These are phyloP conservation scores for Aschersonia sp. DNA, from an alignment of 2,329 filamentous ascomycete species.

Conservation along the genomic window DNA sequence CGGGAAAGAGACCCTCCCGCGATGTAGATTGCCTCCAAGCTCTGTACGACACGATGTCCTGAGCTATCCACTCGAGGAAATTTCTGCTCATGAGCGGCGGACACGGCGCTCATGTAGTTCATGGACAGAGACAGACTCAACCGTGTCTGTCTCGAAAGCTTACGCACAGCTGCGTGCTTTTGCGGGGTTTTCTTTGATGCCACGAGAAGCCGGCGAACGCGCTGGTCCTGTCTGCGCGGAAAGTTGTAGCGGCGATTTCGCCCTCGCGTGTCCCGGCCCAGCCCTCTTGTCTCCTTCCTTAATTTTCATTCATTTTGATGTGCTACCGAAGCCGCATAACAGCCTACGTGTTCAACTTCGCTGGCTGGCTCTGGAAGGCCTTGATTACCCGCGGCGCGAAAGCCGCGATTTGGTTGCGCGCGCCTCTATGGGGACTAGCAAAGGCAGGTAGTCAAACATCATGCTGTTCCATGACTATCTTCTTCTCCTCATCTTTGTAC, in stretches of 20 bases:
- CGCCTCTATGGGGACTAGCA: not conserved
- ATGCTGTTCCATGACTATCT: not conserved
- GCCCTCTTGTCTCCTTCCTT: no score
- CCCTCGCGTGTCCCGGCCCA: not conserved
- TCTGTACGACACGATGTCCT: no score
- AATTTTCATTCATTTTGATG: not conserved
- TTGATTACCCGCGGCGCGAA: not conserved
- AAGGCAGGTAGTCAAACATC: not conserved
- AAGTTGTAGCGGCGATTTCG: not conserved
- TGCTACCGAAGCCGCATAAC: not conserved
- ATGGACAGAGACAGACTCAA: not conserved
- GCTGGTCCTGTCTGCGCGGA: not conserved
- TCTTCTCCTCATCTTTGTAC: not conserved
- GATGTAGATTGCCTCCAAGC: no score
- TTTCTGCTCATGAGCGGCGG: not conserved
- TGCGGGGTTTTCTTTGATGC: not conserved
- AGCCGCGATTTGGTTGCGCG: not conserved
- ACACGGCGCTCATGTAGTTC: not conserved
- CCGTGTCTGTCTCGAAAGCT: not conserved
- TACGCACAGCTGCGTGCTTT: not conserved
- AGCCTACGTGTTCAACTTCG: not conserved
- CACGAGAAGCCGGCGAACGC: not conserved
- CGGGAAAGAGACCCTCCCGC: no score
- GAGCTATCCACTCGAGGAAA: not conserved
- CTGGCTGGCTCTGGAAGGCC: not conserved